phyloP scores from a whole-genome alignment of 2,329 filamentous ascomycete genomes.

The Alternaria gansuensis region DNA sequence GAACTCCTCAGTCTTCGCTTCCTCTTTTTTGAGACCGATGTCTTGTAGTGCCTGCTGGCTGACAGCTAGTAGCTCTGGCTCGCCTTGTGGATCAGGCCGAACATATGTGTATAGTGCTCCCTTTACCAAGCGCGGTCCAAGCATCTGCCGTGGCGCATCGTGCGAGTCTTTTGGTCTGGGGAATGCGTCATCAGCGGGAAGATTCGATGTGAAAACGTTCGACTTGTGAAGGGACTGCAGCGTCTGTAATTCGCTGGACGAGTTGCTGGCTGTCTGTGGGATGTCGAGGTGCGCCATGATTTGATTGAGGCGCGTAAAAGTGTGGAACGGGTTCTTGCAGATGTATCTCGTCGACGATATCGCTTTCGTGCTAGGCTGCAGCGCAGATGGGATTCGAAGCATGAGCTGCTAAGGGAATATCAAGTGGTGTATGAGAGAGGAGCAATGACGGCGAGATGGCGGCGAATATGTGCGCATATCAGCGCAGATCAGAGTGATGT shows the following conservation, averaged over 20 bases:
- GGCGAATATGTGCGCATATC: slow-evolving; percentile 18
- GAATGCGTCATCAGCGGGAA: slow-evolving; percentile 80
- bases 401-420: slow-evolving; percentile 19
- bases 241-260: slow-evolving; percentile 39
- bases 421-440: background rate
- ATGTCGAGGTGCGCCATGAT: slow-evolving; percentile 57
- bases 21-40: slow-evolving; percentile 75
- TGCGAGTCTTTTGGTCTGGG: slow-evolving; percentile 85
- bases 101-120: slow-evolving; percentile 91
- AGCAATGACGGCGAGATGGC: slow-evolving; percentile 17
- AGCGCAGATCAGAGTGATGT: slow-evolving; percentile 25
- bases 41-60: slow-evolving; percentile 81
- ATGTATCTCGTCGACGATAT: slow-evolving; percentile 12
- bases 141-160: slow-evolving; percentile 76
- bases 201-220: slow-evolving; percentile 69
- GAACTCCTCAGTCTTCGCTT: slow-evolving; percentile 78
- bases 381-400: slow-evolving; percentile 27
- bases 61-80: slow-evolving; percentile 81
- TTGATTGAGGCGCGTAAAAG: slow-evolving; percentile 52
- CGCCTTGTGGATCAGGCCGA: slow-evolving; percentile 75
- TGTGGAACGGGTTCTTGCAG: slow-evolving; percentile 20
- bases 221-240: slow-evolving; percentile 68
- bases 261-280: slow-evolving; percentile 31
- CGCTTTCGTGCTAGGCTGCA: slow-evolving; percentile 17
- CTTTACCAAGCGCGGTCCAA: slow-evolving; percentile 84